A percentile compares a stretch with the other conserved stretches of the same genome.
Evolutionary conservation across 495 filamentous ascomycete species (phyloP).

Genomic region (Amphirosellinia nigrospora): DNA sequence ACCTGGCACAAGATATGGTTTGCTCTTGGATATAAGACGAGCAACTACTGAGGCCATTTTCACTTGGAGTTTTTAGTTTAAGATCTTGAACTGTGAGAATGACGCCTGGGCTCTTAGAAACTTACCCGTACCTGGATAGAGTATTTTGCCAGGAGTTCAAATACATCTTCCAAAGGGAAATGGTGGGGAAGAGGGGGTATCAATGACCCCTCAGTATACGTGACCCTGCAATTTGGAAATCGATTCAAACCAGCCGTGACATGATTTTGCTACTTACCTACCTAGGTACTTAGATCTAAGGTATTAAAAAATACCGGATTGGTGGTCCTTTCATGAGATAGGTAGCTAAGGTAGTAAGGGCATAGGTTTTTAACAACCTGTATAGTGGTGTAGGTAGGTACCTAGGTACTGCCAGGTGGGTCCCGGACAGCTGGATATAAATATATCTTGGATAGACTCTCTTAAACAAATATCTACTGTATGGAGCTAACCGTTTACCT

Average conservation of each 20-base stretch:
- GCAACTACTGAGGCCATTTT: constrained; percentile 37
- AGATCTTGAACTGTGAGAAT: neutral
- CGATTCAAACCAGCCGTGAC: neutral
- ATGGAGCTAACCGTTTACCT: neutral
- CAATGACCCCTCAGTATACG: neutral
- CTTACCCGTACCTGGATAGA: neutral
- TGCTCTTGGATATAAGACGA: constrained; percentile 36
- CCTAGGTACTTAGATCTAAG: no score
- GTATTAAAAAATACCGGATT: neutral
- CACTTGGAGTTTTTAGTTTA: neutral
- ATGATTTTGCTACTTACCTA: neutral
- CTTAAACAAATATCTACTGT: neutral
- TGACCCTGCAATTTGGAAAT: neutral
- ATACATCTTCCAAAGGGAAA: neutral
- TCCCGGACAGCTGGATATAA: neutral
- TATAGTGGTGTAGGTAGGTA: no score
- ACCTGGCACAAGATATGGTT: constrained; percentile 44
- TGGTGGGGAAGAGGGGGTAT: constrained; percentile 8
- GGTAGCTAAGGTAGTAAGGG: no score
- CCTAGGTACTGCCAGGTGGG: no score
- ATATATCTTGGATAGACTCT: neutral
- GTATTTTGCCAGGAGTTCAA: neutral
- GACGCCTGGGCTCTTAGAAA: neutral
- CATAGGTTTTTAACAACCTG: no score
- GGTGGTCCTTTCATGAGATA: no score